These are phyloP conservation scores for Linderniella brevidens DNA, from an alignment of 257 asterid genomes.

Conservation along the genomic window DNA sequence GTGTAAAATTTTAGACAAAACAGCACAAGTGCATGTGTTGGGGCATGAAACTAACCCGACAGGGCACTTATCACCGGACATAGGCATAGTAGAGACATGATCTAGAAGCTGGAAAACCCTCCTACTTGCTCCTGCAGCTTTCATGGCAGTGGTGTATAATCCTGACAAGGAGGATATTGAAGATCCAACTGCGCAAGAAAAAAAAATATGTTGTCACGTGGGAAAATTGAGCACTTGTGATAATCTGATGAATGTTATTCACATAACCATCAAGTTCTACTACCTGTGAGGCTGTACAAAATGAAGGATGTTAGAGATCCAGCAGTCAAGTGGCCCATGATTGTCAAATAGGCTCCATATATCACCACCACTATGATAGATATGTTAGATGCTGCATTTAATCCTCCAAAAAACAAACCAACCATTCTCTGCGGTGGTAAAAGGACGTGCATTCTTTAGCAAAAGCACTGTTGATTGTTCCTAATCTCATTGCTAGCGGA, in stretches of 20 bases:
- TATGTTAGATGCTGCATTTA: constrained; percentile 41
- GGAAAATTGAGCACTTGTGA: not conserved
- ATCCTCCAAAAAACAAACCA: constrained; percentile 41
- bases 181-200: constrained; percentile 35
- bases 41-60: constrained; percentile 21
- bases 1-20: no score
- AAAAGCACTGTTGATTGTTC: no score
- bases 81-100: constrained; percentile 55
- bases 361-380: constrained; percentile 48
- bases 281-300: constrained; percentile 58
- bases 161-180: constrained; percentile 57
- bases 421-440: constrained; percentile 25
- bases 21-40: not conserved
- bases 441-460: not conserved
- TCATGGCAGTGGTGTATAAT: constrained; percentile 59
- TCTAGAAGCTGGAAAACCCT: constrained; percentile 76
- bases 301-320: constrained; percentile 55
- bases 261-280: not conserved
- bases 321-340: constrained; percentile 40
- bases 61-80: constrained; percentile 50
- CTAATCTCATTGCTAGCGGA: no score
- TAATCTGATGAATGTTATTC: no score
- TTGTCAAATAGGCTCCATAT: constrained; percentile 49
- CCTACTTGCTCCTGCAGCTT: constrained; percentile 93
- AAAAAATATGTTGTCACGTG: not conserved